Conservation (phyloP, 169 alveolate genomes). For the Theileria annulata region DNA sequence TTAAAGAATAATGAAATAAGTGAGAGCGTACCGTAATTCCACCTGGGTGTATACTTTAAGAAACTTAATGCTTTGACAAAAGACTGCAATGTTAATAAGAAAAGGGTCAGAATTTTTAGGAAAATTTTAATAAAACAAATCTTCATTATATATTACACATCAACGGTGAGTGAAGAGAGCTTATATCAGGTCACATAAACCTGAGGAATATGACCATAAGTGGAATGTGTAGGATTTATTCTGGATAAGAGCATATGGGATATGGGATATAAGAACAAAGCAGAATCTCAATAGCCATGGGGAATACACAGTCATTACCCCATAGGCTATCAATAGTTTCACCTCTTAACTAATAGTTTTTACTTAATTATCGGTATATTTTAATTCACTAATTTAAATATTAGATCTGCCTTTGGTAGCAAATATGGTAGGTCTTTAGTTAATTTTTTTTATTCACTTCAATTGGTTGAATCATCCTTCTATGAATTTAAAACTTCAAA, state of each 20-base stretch:
- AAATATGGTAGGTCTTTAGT: conserved; percentile 1
- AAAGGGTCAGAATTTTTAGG: not conserved
- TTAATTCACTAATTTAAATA: conserved; percentile 4
- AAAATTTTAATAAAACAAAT: not conserved
- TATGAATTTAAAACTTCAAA: not conserved
- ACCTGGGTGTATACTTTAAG: not conserved
- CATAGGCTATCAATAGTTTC: not conserved
- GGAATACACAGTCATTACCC: conserved; percentile 25
- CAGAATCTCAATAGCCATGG: conserved; percentile 11
- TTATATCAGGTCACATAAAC: conserved; percentile 5
- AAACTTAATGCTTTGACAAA: conserved; percentile 4
- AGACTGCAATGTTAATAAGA: conserved; percentile 13
- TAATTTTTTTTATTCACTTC: not conserved
- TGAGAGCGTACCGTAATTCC: not conserved
- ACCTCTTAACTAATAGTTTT: not conserved
- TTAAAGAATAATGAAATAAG: not conserved
- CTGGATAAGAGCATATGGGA: not conserved
- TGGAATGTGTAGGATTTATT: not conserved
- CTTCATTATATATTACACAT: conserved; percentile 15
- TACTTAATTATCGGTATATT: not conserved
- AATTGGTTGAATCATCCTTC: conserved; percentile 1
- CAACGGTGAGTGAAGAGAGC: not conserved
- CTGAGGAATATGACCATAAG: conserved; percentile 1
- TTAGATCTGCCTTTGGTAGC: not conserved
- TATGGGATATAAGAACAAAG: not conserved